Conservation (phyloP, 768 basidiomycete species). For the Suillus lakei region DNA sequence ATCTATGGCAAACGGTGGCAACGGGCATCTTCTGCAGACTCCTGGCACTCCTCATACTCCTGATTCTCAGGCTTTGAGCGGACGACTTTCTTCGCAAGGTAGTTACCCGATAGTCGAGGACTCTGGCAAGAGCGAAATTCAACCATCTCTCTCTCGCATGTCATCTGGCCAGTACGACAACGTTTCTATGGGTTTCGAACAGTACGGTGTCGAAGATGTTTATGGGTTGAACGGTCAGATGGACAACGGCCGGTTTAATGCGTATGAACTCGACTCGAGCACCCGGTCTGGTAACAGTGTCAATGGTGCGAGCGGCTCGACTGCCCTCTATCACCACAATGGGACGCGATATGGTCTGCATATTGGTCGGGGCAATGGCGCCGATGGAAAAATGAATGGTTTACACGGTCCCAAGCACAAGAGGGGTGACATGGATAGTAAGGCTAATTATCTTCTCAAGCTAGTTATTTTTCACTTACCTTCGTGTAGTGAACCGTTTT, state of each 20-base stretch:
- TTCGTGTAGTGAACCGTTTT: conserved; percentile 85
- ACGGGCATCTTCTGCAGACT: conserved; percentile 60
- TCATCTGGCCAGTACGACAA: conserved; percentile 63
- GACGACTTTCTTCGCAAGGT: conserved; percentile 59
- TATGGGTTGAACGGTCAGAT: conserved; percentile 52
- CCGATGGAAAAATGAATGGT: conserved; percentile 87
- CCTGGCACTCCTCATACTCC: conserved; percentile 67
- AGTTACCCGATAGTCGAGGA: conserved; percentile 53
- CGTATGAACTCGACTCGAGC: conserved; percentile 60
- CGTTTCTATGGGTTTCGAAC: conserved; percentile 40
- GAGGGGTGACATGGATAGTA: conserved; percentile 89
- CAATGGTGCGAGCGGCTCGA: conserved; percentile 61
- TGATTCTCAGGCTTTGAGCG: conserved; percentile 62
- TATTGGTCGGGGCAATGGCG: conserved; percentile 55
- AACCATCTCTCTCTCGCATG: conserved; percentile 74
- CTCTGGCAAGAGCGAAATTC: conserved; percentile 59
- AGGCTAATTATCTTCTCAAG: conserved; percentile 48
- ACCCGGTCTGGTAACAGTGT: conserved; percentile 40
- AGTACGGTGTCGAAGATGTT: conserved; percentile 63
- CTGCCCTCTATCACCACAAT: conserved; percentile 78
- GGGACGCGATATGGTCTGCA: conserved; percentile 78
- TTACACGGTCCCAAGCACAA: conserved; percentile 94
- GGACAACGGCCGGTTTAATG: conserved; percentile 57
- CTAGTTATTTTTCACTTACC: conserved; percentile 1
- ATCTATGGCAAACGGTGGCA: conserved; percentile 50